Conservation (phyloP, 305 asterid genomes). For the Solanum hybrid region DNA sequence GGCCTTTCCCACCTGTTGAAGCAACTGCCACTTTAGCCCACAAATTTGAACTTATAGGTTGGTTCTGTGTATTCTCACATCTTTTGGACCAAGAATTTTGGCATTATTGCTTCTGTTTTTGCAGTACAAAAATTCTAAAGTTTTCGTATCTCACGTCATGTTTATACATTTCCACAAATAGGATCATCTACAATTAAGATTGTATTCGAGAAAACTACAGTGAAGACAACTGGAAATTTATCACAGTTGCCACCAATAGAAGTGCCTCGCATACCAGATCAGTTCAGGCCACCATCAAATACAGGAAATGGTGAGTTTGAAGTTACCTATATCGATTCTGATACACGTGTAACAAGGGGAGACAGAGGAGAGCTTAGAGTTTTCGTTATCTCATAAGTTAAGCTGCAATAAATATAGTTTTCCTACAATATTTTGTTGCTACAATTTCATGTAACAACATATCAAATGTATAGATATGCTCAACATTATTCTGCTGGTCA, state of each 20-base stretch:
- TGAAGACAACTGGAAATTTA: conserved; percentile 69
- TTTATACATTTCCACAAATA: conserved; percentile 10
- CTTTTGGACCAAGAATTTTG: background rate
- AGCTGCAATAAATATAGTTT: background rate
- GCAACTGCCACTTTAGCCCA: conserved; percentile 85
- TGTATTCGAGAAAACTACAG: conserved; percentile 69
- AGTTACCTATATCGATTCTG: conserved; percentile 70
- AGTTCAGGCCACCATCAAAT: conserved; percentile 55
- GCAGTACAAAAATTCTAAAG: background rate
- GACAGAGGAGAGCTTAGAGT: conserved; percentile 88
- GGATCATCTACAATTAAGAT: conserved; percentile 65
- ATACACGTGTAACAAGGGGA: conserved; percentile 75
- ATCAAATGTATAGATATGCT: background rate
- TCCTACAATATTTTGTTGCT: background rate
- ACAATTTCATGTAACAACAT: background rate
- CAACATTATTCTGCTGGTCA: background rate
- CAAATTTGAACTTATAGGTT: conserved; percentile 76
- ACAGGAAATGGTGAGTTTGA: conserved; percentile 74
- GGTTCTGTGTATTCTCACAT: conserved; percentile 1
- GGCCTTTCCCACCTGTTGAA: conserved; percentile 85
- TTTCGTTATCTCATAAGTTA: conserved; percentile 50
- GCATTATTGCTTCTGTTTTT: background rate
- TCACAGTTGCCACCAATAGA: conserved; percentile 83
- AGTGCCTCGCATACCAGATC: conserved; percentile 68
- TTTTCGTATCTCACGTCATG: background rate